A percentile compares a stretch with the other conserved stretches of the same genome.
Conservation (phyloP, 106 monocot genomes). For the Iris macrosiphon region DNA sequence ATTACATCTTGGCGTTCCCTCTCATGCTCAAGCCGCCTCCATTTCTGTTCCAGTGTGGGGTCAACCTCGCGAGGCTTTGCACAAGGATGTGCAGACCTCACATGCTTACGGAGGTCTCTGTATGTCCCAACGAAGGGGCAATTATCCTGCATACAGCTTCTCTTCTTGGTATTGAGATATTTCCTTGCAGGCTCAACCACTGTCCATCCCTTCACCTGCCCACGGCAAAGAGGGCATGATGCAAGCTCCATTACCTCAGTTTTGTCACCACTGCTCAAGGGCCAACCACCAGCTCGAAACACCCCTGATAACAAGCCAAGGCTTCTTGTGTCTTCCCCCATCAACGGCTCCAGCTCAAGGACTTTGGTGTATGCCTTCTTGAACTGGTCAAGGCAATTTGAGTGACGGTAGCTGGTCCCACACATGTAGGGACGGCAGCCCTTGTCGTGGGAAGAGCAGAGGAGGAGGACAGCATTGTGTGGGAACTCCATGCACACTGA, state of each 20-base stretch:
- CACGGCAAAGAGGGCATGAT: conserved; percentile 11
- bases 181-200: conserved; percentile 3
- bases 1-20: conserved; percentile 6
- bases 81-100: not conserved
- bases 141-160: conserved; percentile 12
- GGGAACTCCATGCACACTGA: conserved; percentile 15
- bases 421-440: conserved; percentile 21
- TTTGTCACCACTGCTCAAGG: not conserved
- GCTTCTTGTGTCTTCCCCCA: not conserved
- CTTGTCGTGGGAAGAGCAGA: conserved; percentile 16
- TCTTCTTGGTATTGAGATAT: conserved; percentile 10
- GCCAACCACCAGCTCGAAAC: not conserved
- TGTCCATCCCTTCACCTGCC: conserved; percentile 16
- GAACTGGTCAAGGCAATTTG: conserved; percentile 17
- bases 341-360: not conserved
- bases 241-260: conserved; percentile 5
- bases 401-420: conserved; percentile 12
- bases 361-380: conserved; percentile 11
- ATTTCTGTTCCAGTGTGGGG: conserved; percentile 6
- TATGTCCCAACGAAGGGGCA: conserved; percentile 11
- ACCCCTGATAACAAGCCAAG: not conserved
- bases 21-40: conserved; percentile 4
- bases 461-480: conserved; percentile 21
- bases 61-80: conserved; percentile 12
- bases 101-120: conserved; percentile 4